Conservation (phyloP, 2,329 filamentous ascomycete species). For the Neurospora crassa region DNA sequence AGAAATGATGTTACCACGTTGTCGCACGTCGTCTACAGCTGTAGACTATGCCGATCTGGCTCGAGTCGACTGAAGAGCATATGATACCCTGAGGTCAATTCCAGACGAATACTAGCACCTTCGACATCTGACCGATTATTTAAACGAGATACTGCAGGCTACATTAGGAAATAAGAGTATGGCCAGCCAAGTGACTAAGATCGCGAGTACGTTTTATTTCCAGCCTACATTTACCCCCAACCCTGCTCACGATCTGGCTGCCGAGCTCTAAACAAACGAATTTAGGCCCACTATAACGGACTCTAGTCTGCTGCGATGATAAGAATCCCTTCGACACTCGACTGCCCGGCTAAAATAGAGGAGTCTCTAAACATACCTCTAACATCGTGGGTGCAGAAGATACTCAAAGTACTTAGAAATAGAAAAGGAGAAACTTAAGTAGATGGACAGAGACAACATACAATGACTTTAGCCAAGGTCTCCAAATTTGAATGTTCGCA, state of each 20-base stretch:
- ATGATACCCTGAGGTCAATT: slow-evolving; percentile 9
- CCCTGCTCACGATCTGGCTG: too few relatives aligned
- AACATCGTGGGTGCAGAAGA: too few relatives aligned
- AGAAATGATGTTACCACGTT: neutral
- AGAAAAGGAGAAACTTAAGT: too few relatives aligned
- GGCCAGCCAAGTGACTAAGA: neutral
- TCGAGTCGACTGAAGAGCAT: neutral
- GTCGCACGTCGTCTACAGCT: neutral
- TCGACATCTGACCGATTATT: neutral
- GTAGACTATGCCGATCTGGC: neutral
- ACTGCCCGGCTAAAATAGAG: too few relatives aligned
- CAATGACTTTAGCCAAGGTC: too few relatives aligned
- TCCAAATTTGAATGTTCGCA: neutral
- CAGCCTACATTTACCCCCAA: neutral
- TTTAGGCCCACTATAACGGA: too few relatives aligned
- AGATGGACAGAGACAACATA: too few relatives aligned
- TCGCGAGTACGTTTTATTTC: neutral
- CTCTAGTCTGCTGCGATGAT: too few relatives aligned
- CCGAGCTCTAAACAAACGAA: too few relatives aligned
- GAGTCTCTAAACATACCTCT: too few relatives aligned
- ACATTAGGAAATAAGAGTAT: neutral
- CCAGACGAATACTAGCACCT: slow-evolving; percentile 6
- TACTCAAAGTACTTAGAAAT: too few relatives aligned
- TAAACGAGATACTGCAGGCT: neutral
- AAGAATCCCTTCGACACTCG: too few relatives aligned